These are phyloP conservation scores for Komagataella pastoris DNA, from an alignment of 805 yeast genomes.

Conservation along the genomic window DNA sequence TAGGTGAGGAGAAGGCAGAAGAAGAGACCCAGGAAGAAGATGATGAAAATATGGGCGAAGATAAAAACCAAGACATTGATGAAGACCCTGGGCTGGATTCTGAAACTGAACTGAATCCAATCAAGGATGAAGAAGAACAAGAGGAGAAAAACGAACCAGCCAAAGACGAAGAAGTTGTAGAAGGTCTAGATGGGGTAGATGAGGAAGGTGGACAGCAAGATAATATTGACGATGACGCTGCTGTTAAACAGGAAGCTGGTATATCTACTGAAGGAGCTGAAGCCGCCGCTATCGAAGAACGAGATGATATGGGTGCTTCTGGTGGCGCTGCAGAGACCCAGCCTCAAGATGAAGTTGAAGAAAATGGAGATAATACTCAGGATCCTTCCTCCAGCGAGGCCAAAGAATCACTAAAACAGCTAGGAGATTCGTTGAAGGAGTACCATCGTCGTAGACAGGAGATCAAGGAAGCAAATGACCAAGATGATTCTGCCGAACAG, in stretches of 20 bases:
- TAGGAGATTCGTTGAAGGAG: conserved; percentile 87
- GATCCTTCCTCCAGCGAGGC: conserved; percentile 55
- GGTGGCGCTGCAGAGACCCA: conserved; percentile 30
- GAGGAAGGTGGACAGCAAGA: conserved; percentile 19
- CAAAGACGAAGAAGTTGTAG: conserved; percentile 4
- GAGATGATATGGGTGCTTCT: conserved; percentile 55
- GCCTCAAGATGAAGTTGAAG: conserved; percentile 25
- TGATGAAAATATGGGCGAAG: conserved; percentile 9
- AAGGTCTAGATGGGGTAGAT: conserved; percentile 11
- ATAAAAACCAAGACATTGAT: conserved; percentile 15
- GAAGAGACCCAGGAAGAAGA: conserved; percentile 14
- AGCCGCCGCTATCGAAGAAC: conserved; percentile 22
- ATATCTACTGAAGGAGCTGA: conserved; percentile 23
- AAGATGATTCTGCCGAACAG: conserved; percentile 34
- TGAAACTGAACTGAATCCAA: conserved; percentile 7
- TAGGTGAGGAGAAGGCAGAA: conserved; percentile 8
- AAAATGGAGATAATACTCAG: conserved; percentile 24
- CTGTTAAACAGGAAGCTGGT: conserved; percentile 19
- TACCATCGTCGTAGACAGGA: conserved; percentile 86
- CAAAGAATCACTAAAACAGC: conserved; percentile 66
- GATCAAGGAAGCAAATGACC: conserved; percentile 52
- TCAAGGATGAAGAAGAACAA: conserved; percentile 18
- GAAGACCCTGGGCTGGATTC: conserved; percentile 18
- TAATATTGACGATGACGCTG: conserved; percentile 18
- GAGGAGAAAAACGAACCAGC: conserved; percentile 13